A percentile compares a stretch with the other conserved stretches of the same genome.
These are phyloP conservation scores for Jimgerdemannia lactiflua DNA, from an alignment of 192 early-diverging fungal species.

Conservation along the genomic window DNA sequence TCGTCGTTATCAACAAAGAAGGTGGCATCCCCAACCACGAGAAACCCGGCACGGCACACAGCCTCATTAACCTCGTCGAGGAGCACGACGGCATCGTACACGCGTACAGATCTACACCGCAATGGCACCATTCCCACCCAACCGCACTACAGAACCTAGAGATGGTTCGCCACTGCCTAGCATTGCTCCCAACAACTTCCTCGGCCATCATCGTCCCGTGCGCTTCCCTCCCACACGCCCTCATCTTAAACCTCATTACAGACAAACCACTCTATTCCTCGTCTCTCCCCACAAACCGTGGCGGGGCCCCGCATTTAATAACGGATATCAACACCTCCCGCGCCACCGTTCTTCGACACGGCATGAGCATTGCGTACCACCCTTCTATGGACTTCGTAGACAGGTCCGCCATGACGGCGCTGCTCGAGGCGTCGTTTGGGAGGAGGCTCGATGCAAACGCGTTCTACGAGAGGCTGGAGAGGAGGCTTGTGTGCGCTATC, in stretches of 20 bases:
- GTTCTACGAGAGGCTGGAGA: constrained; percentile 60
- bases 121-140: constrained; percentile 30
- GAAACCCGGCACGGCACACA: constrained; percentile 46
- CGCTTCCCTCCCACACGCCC: constrained; percentile 34
- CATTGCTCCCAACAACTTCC: constrained; percentile 66
- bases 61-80: constrained; percentile 81
- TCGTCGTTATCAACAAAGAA: constrained; percentile 67
- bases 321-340: constrained; percentile 37
- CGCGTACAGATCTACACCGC: constrained; percentile 24
- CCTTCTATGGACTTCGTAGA: constrained; percentile 31
- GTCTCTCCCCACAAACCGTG: constrained; percentile 32
- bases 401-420: constrained; percentile 31
- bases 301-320: constrained; percentile 9
- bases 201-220: constrained; percentile 72
- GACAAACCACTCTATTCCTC: constrained; percentile 73
- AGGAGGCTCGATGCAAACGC: constrained; percentile 47
- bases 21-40: constrained; percentile 63
- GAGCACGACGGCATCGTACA: constrained; percentile 60
- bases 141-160: constrained; percentile 46
- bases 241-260: constrained; percentile 75
- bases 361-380: constrained; percentile 63
- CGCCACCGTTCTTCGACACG: constrained; percentile 79
- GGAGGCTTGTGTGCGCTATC: constrained; percentile 58
- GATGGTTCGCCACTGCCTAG: constrained; percentile 66
- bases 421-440: constrained; percentile 80